Percentiles rank a stretch among this genome's conserved stretches.
Conservation (phyloP, 2,329 filamentous ascomycete genomes). For the Colletotrichum paranaense region DNA sequence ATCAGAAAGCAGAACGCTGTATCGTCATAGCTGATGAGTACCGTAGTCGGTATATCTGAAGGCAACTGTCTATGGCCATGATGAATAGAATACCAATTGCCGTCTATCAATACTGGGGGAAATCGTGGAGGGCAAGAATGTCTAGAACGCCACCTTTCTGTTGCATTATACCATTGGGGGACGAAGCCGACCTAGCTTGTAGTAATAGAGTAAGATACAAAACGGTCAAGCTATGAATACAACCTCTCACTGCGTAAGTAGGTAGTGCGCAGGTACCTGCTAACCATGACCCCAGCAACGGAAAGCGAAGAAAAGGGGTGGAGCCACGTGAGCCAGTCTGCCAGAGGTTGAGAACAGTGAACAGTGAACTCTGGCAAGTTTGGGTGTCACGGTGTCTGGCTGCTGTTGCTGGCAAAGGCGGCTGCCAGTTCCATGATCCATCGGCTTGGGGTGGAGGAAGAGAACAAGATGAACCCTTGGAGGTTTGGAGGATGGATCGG, state of each 20-base stretch:
- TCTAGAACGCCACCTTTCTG: background rate
- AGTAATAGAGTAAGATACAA: background rate
- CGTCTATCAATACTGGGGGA: background rate
- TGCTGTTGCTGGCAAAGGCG: slow-evolving; percentile 23
- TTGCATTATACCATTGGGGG: background rate
- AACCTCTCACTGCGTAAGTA: background rate
- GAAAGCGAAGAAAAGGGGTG: background rate
- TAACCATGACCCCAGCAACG: background rate
- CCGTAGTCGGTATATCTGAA: background rate
- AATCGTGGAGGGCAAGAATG: background rate
- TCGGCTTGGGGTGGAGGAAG: slow-evolving; percentile 12
- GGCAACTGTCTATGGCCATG: background rate
- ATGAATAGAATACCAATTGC: background rate
- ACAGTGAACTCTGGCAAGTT: background rate
- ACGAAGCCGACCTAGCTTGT: background rate
- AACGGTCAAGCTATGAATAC: background rate
- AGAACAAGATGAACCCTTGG: slow-evolving; percentile 28
- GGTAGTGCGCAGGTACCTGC: background rate
- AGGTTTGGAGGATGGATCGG: slow-evolving; percentile 23
- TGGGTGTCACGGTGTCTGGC: background rate
- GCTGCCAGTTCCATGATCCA: slow-evolving; percentile 23
- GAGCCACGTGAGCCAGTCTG: background rate
- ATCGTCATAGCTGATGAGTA: background rate
- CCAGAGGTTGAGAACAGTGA: too few relatives aligned
- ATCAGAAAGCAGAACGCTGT: background rate